Evolutionary conservation across 441 rosid species (phyloP).

Genomic region (Jatropha podagrica): DNA sequence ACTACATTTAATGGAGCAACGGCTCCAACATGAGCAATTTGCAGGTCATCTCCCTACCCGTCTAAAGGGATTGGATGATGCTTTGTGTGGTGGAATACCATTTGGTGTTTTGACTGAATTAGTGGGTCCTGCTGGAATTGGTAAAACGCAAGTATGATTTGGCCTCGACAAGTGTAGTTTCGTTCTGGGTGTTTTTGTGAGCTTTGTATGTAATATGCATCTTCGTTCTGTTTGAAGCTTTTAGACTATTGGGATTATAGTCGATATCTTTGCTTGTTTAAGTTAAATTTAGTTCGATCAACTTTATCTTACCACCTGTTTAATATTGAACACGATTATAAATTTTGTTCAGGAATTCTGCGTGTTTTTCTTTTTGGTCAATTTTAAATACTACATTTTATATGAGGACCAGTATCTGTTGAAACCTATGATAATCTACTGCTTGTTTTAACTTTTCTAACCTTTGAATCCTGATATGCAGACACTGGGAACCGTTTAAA

Average conservation of each 20-base stretch:
- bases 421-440: background rate
- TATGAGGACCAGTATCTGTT: background rate
- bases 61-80: conserved; percentile 71
- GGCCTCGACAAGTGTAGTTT: background rate
- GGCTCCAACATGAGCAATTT: conserved; percentile 43
- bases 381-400: background rate
- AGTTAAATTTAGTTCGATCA: background rate
- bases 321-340: background rate
- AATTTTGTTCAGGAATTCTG: background rate
- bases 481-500: background rate
- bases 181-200: too few species aligned
- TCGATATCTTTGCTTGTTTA: background rate
- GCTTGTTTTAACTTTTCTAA: background rate
- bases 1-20: conserved; percentile 51
- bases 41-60: conserved; percentile 76
- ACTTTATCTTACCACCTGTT: background rate
- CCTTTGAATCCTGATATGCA: background rate
- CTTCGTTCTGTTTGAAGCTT: too few species aligned
- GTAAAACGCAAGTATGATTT: conserved; percentile 75
- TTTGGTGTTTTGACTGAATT: conserved; percentile 85
- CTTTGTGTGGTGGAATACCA: conserved; percentile 83
- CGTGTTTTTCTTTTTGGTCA: background rate
- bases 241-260: background rate
- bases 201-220: too few species aligned
- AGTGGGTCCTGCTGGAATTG: conserved; percentile 91